Base-by-base conservation (phyloP, 202 grass and related monocot genomes). In the Zoysia matrella region DNA sequence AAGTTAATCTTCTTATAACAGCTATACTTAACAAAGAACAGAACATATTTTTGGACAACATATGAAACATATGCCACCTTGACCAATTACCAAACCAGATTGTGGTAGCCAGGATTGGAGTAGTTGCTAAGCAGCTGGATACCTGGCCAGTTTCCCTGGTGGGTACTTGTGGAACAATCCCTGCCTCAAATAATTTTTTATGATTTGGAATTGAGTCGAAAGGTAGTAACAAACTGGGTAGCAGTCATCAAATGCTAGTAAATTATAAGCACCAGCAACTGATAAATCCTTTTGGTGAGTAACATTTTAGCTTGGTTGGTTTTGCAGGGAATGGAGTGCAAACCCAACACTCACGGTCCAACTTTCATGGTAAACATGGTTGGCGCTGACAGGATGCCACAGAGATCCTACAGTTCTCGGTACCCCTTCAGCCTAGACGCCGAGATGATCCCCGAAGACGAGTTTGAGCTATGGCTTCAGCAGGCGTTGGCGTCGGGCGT, bases 301-400 rank as follows among this genome's bases (percentile, higher is more conserved):
- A 81, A 79, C 43, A n/a, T 60, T 45, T 47, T 67, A 69, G 1
- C 8, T 74, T 47, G 74, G 69, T 18, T 87, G 69, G 79, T 80
- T 60, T 15, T 80, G 15, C 85, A 99, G 97, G 93, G 97, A 69
- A 96, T 99, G 93, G 89, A 85, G 86, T 99, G 97, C 88, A 96
- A 86, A 74, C 91, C 97, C 53, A 99, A 99, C 78, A 99, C 97
- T 69, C 97, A 99, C 41, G 84, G 93, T 18, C 97, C 97, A 77
- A 96, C 87, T 67, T 99, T 99, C 79, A 95, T 92, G 89, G 97
- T 99, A 69, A 99, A 96, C 87, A 96, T 99, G 97, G 89, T 99
- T 72, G 91, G 89, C 6, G 65, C 90, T 43, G 93, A 99, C 39
- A 92, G 83, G 89, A 82, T 85, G 77, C 74, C 83, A 11, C 87